Base-by-base conservation (phyloP, 768 basidiomycete species). In the Serendipita indica region DNA sequence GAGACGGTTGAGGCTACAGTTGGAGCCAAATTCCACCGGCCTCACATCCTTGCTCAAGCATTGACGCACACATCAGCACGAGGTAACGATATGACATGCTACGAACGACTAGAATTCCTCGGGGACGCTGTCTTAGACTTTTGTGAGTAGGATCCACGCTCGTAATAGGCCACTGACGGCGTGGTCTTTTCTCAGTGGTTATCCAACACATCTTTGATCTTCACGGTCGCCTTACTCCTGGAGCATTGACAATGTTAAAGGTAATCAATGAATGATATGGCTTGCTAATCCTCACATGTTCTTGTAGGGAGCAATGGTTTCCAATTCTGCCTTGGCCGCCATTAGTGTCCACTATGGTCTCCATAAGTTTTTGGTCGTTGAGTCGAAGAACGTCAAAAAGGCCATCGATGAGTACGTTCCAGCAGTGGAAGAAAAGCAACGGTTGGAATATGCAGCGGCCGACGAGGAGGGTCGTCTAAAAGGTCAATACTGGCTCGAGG, bases 51-150 rank as follows among this genome's bases (percentile, higher is more conserved):
- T 28, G 74, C 77, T 2, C 82, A 86, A 65, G 87, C 87, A 46
- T 70, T 92, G 87, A 84, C 83, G 0, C 87, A 88, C 67, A 71
- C 78, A 2, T 83, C 84, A 0, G 71, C 77, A 33, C 75, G 78
- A 62, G 76, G 76, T 2, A 74, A 72, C 59, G 78, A 82, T 59
- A 71, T 74, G 34, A 77, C 74, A 13, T 78, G 78, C 16, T 85
- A 86, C 65, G 85, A 89, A 64, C 75, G 85, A 60, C 75, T 91
- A 33, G 88, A 90, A 67, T 92, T 90, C 66, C 73, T 90, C 37
- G 89, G 89, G 12, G 89, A 92, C 70, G 86, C 86, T 1, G 79
- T 92, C 56, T 76, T 92, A 25, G 89, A 91, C 68, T 85, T 88
- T 60, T 69, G 89, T 90, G 65, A 58, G 86, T 72, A 12, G 20